Conservation (phyloP, 2,329 filamentous ascomycete genomes). For the Berkeleyomyces rouxiae region DNA sequence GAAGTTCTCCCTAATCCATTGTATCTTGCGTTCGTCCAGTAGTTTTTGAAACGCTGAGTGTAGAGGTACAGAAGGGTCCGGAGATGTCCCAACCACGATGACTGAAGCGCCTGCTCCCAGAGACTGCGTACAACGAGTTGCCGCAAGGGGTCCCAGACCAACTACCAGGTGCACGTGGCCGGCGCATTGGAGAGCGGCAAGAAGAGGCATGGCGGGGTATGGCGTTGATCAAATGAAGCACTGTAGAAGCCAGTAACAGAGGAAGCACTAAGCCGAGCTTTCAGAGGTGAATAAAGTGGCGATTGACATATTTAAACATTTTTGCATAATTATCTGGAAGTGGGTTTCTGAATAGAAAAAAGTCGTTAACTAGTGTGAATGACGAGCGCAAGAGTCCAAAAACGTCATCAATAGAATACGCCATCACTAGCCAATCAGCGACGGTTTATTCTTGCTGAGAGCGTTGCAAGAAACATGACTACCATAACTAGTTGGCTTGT, state of each 20-base stretch:
- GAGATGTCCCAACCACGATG: conserved; percentile 48
- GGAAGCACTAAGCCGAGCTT: not conserved
- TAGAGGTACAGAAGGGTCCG: conserved; percentile 37
- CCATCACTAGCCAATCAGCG: conserved; percentile 4
- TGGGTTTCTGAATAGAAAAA: not conserved
- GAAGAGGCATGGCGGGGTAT: conserved; percentile 25
- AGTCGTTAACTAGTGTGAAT: not conserved
- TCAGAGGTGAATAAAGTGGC: not conserved
- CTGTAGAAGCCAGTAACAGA: not conserved
- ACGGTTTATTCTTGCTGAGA: not conserved
- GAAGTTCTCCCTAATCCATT: conserved; percentile 52
- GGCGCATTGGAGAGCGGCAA: conserved; percentile 55
- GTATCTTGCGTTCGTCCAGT: conserved; percentile 48
- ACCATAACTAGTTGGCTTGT: no score
- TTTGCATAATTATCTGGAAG: not conserved
- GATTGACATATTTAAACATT: not conserved
- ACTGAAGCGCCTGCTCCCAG: conserved; percentile 68
- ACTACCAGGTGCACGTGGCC: conserved; percentile 68
- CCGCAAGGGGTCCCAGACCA: conserved; percentile 76
- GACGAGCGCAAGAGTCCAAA: conserved; percentile 5
- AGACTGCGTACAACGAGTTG: conserved; percentile 63
- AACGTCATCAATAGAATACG: conserved; percentile 1
- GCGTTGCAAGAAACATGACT: no score
- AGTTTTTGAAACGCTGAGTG: conserved; percentile 43
- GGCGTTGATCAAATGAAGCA: not conserved